A percentile compares a stretch with the other conserved stretches of the same genome.
Evolutionary conservation across 495 filamentous ascomycete genomes (phyloP).

Genomic region (Clohesyomyces aquaticus): DNA sequence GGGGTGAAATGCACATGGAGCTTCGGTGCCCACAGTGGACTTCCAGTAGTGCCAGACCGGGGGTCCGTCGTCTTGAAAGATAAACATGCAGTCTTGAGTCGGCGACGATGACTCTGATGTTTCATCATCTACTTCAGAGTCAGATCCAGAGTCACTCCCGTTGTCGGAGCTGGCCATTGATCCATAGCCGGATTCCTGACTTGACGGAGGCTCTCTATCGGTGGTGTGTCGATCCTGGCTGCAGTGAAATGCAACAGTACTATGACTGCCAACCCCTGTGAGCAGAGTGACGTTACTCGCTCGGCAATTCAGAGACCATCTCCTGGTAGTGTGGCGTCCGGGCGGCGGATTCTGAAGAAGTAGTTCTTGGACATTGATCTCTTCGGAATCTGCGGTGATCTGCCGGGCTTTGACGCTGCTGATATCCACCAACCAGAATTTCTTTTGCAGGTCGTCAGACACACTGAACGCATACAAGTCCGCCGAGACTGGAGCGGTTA

Average conservation of each 20-base stretch:
- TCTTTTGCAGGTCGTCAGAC: background rate
- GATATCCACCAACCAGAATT: background rate
- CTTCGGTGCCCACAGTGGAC: background rate
- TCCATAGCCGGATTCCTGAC: conserved; percentile 13
- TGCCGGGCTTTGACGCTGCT: background rate
- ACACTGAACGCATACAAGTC: background rate
- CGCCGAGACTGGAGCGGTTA: background rate
- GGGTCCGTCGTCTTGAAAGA: background rate
- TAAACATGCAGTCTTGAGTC: conserved; percentile 13
- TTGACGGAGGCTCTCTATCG: background rate
- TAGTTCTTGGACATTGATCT: background rate
- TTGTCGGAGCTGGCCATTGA: too few species aligned
- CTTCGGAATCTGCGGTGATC: background rate
- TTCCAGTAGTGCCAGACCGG: conserved; percentile 13
- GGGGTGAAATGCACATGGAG: background rate
- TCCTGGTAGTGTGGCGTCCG: background rate
- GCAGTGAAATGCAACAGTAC: conserved; percentile 1
- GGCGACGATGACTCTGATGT: background rate
- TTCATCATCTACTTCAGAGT: conserved; percentile 8
- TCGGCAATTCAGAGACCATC: background rate
- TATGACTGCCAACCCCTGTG: too few species aligned
- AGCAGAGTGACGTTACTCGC: background rate
- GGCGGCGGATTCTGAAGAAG: background rate
- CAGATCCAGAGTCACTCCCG: background rate
- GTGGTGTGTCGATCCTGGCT: background rate